A percentile compares a stretch with the other conserved stretches of the same genome.
Evolutionary conservation across 192 early-diverging fungal species (phyloP).

Genomic region (Backusella luteola): DNA sequence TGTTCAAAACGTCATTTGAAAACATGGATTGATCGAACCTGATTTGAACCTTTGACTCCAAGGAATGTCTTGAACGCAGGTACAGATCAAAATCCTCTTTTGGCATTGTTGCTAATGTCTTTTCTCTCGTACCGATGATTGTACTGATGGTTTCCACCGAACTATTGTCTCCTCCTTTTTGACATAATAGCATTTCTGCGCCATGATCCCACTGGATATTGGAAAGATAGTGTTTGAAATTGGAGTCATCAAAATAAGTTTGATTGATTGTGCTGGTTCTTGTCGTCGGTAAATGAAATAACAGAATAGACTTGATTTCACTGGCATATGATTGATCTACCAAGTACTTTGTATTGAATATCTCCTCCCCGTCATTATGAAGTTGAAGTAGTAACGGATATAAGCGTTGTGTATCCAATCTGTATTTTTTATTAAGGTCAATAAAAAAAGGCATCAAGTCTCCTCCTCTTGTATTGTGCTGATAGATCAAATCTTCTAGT

Average conservation of each 20-base stretch:
- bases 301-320: slow-evolving; percentile 89
- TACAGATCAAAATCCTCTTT: slow-evolving; percentile 47
- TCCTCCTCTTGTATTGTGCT: slow-evolving; percentile 78
- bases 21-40: slow-evolving; percentile 97
- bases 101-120: slow-evolving; percentile 72
- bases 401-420: slow-evolving; percentile 74
- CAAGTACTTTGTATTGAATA: slow-evolving; percentile 92
- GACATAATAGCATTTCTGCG: slow-evolving; percentile 84
- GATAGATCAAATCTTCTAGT: slow-evolving; percentile 86
- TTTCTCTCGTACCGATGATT: slow-evolving; percentile 50
- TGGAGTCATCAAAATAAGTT: slow-evolving; percentile 91
- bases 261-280: slow-evolving; percentile 76
- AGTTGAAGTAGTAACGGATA: slow-evolving; percentile 21
- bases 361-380: slow-evolving; percentile 54
- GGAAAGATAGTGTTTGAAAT: slow-evolving; percentile 84
- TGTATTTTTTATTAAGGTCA: neutral
- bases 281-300: slow-evolving; percentile 79
- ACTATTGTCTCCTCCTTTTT: slow-evolving; percentile 78
- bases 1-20: slow-evolving; percentile 88
- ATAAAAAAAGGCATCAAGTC: slow-evolving; percentile 18
- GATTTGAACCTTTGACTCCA: slow-evolving; percentile 66
- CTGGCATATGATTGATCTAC: slow-evolving; percentile 93
- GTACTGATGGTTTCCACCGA: slow-evolving; percentile 14
- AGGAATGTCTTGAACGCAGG: slow-evolving; percentile 28
- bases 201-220: slow-evolving; percentile 87